Base-by-base conservation (phyloP, 306 rosid genomes). In the Quercus parvula region DNA sequence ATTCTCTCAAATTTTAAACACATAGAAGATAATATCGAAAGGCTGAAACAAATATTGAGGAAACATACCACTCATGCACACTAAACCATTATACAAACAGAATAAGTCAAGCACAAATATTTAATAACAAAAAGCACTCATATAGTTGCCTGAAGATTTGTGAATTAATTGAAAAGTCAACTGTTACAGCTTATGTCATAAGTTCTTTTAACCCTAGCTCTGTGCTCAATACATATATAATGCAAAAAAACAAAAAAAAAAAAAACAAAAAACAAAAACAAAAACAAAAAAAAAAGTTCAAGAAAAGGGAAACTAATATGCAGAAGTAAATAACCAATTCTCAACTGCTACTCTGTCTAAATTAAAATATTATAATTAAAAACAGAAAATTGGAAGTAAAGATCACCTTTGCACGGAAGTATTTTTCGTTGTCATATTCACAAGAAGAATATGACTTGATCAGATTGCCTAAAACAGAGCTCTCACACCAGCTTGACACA, bases 361-460 rank as follows among this genome's bases (percentile, higher is more conserved):
- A 74, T 55, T 22, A 52, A 57, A 2, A 70, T 58, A 49, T 49
- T 73, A 25, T 10, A 30, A 12, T 68, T 12, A 35, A 80, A 33
- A 19, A 31, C 3, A 8, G 5, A 28, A 17, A 57, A 30, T 24
- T 35, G 66, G 51, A 46, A 51, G 41, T 49, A 56, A 56, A 33
- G 33, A 0, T 31, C 85, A 94, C 99, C 97, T 94, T 91, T 71
- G 90, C 94, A 66, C 44, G 81, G 59, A 82, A 77, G 87, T 79
- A 82, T 56, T 83, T 81, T 56, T 85, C 89, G 74, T 81, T 86
- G 72, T 86, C 84, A 72, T 73, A 82, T 66, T 80, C 90, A 83
- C 80, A 80, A 31, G 84, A 82, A 79, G 91, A 75, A 76, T 88
- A 86, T 68, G 87, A 83, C 85, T 87, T 92, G 78, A 85, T 87